These are phyloP conservation scores for Clitoria ternatea DNA, from an alignment of 306 rosid species.

Conservation along the genomic window DNA sequence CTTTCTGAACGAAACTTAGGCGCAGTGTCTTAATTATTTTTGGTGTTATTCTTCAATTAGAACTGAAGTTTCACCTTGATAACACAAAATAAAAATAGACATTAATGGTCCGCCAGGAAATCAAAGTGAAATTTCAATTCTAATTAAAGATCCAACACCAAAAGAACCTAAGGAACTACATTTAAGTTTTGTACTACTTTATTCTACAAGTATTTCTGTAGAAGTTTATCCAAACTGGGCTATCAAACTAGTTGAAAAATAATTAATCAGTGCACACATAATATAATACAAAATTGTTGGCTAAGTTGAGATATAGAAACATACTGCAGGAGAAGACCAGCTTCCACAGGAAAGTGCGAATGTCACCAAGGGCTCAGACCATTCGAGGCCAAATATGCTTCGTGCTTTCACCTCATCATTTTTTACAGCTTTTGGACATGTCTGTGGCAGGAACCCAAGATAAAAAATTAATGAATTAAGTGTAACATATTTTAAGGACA, in stretches of 20 bases:
- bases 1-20: no score
- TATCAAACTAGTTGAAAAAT: not conserved
- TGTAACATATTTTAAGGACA: not conserved
- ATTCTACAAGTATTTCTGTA: no score
- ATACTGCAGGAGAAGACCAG: conserved; percentile 98
- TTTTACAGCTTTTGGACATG: conserved; percentile 77
- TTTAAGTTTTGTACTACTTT: no score
- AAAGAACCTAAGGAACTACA: no score
- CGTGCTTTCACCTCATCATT: conserved; percentile 75
- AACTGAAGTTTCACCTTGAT: no score
- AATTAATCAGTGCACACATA: not conserved
- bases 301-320: conserved; percentile 23
- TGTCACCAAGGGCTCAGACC: conserved; percentile 92
- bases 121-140: no score
- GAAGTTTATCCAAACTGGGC: no score
- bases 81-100: no score
- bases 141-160: no score
- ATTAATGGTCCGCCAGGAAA: no score
- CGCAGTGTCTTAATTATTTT: no score
- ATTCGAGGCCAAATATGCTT: conserved; percentile 74
- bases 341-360: conserved; percentile 98
- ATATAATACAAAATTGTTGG: not conserved
- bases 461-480: conserved; percentile 19
- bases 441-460: conserved; percentile 41
- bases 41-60: no score